Conservation (phyloP, 163 green algal genomes). For the Chlorella variabilis region DNA sequence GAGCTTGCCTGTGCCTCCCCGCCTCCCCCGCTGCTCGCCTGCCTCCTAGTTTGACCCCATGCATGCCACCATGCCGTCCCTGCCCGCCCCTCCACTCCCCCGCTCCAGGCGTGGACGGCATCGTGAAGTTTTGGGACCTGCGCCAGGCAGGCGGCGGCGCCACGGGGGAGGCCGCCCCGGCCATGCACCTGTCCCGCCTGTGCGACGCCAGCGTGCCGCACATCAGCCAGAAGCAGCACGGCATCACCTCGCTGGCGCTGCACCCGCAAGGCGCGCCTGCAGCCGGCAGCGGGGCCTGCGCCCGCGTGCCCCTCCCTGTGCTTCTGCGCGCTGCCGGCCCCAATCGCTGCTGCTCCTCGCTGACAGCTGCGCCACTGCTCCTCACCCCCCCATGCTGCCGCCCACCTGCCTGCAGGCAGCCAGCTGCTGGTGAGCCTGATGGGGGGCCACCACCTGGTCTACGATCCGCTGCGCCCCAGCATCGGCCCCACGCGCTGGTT, state of each 20-base stretch:
- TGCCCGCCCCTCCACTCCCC: too few relatives aligned
- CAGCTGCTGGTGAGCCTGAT: constrained; percentile 63
- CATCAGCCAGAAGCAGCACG: constrained; percentile 47
- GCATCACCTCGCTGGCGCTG: constrained; percentile 66
- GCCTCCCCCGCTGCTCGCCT: too few relatives aligned
- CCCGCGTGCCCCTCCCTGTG: neutral
- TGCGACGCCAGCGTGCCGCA: constrained; percentile 1
- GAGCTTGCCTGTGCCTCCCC: neutral
- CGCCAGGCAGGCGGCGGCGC: constrained; percentile 18
- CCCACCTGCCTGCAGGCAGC: constrained; percentile 24
- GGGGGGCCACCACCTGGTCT: constrained; percentile 70
- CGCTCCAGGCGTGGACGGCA: constrained; percentile 62
- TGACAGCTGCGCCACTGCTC: neutral
- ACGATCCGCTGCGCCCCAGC: constrained; percentile 55
- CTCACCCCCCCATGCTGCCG: neutral
- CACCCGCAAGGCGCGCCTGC: constrained; percentile 31
- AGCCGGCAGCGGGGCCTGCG: neutral
- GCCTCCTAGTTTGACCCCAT: too few relatives aligned
- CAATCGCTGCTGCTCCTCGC: neutral
- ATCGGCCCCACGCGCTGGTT: constrained; percentile 52
- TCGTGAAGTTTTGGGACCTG: constrained; percentile 84
- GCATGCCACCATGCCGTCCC: too few relatives aligned
- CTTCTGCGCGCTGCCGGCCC: too few relatives aligned
- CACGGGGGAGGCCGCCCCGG: neutral
- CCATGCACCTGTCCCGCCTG: constrained; percentile 5